Percentiles rank a stretch among this genome's conserved stretches.
Evolutionary conservation across 129 eudicot genomes (phyloP).

Genomic region (Pulicaria dysenterica): DNA sequence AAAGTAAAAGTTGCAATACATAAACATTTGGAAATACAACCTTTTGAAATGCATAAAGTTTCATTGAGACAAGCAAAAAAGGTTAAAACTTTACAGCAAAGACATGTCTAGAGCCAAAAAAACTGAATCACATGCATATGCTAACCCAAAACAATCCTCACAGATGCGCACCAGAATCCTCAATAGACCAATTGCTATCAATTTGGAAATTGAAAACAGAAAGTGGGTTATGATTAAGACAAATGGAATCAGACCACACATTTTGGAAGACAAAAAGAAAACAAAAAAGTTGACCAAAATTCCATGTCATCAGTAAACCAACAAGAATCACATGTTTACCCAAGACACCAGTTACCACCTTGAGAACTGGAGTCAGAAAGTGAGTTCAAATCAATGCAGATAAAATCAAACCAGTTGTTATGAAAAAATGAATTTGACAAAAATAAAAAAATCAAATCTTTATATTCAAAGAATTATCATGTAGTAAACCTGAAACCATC

Average conservation of each 20-base stretch:
- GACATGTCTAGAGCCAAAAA: constrained; percentile 26
- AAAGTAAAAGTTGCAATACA: not conserved
- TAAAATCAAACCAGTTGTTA: constrained; percentile 18
- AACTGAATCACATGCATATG: constrained; percentile 32
- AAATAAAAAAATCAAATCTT: constrained; percentile 8
- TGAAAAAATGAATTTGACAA: constrained; percentile 13
- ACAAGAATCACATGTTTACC: constrained; percentile 10
- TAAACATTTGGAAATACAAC: not conserved
- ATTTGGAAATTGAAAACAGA: constrained; percentile 28
- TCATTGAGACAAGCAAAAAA: constrained; percentile 28
- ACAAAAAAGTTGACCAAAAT: constrained; percentile 20
- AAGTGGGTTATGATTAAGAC: constrained; percentile 25
- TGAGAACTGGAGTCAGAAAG: constrained; percentile 27
- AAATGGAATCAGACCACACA: constrained; percentile 20
- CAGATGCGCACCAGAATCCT: constrained; percentile 19
- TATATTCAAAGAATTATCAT: constrained; percentile 16
- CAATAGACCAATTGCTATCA: constrained; percentile 24
- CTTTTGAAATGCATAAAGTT: constrained; percentile 21
- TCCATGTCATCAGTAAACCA: constrained; percentile 11
- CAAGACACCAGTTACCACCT: constrained; percentile 15
- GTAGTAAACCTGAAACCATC: not conserved
- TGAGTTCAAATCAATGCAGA: constrained; percentile 21
- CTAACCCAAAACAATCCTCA: constrained; percentile 27
- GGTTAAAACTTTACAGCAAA: constrained; percentile 40
- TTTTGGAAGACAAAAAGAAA: constrained; percentile 4